Evolutionary conservation across 2,329 filamentous ascomycete species (phyloP), one percentile per base, ranked within the genome.

Genomic region (Colletotrichum sansevieriae): DNA sequence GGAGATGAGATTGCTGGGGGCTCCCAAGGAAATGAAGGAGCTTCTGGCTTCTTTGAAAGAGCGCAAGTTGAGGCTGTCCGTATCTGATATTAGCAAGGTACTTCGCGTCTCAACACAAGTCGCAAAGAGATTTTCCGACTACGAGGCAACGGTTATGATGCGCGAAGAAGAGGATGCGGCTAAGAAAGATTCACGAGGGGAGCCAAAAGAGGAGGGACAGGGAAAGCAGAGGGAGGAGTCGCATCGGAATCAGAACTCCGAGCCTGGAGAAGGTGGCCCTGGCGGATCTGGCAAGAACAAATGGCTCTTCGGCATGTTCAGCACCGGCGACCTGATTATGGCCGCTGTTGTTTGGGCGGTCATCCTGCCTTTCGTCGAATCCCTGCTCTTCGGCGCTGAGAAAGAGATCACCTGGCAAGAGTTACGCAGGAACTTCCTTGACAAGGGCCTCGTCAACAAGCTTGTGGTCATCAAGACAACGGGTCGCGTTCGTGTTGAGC

Each of bases 391-490:
- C 22, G 74, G 75, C 57, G 61, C 70, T 4, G 82, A 85, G 71
- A 81, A 81, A 75, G 95, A 99, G 77, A 98, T 99, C 68, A 98
- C 96, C 63, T 99, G 94, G 93, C 95, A 99, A 81, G 96, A 99
- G 82, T 93, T 99, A 82, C 87, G 93, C 71, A 95, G 90, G 74
- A 96, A 94, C 37, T 98, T 97, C 85, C 85, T 99, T 70, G 94
- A 98, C 81, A 98, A 97, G 84, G 96, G 96, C 8, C 86, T 99
- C 25, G 95, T 99, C 20, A 93, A 98, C 82, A 98, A 95, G 83
- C 87, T 99, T 18, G 91, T 97, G 39, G 87, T 97, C 59, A 90
- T 94, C 74, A 88, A 90, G 71, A 90, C 89, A 74, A 37, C 67
- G 12, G 78, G 78, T 13, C 88, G 88, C 70, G 96, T 98, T 52